These are phyloP conservation scores for Diplodia mutila DNA, from an alignment of 2,329 filamentous ascomycete genomes.

Conservation along the genomic window DNA sequence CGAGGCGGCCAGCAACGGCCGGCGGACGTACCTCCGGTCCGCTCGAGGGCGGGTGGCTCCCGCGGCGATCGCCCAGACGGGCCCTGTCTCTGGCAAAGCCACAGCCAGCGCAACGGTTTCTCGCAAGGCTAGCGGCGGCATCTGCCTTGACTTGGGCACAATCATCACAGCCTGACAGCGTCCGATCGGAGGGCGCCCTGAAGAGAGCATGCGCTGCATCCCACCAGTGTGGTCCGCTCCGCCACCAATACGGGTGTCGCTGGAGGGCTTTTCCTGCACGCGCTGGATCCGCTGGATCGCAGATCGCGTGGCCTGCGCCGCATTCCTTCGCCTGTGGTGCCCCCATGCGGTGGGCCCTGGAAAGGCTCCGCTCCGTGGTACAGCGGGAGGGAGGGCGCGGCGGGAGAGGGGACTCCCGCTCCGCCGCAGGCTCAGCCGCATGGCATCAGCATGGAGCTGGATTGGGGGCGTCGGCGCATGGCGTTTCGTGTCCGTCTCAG, in stretches of 20 bases:
- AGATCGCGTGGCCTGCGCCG: background rate
- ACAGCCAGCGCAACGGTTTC: slow-evolving; percentile 7
- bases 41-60: background rate
- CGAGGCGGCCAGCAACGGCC: background rate
- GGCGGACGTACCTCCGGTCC: slow-evolving; percentile 7
- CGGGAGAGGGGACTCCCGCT: background rate
- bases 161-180: slow-evolving; percentile 4
- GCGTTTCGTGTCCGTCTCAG: slow-evolving; percentile 23
- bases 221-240: background rate
- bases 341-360: too few relatives aligned
- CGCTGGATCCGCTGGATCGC: slow-evolving; percentile 4
- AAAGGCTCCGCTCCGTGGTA: background rate
- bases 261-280: background rate
- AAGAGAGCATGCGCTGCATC: slow-evolving; percentile 6
- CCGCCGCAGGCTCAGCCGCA: background rate
- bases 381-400: background rate
- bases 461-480: background rate
- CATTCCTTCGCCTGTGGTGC: background rate
- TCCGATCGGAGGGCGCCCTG: background rate
- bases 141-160: background rate
- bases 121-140: slow-evolving; percentile 1
- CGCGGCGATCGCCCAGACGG: slow-evolving; percentile 1
- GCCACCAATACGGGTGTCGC: slow-evolving; percentile 4
- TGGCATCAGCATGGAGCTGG: background rate
- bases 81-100: background rate